These are phyloP conservation scores for Aureobasidium sp. DNA, from an alignment of 2,329 filamentous ascomycete species.

Conservation along the genomic window DNA sequence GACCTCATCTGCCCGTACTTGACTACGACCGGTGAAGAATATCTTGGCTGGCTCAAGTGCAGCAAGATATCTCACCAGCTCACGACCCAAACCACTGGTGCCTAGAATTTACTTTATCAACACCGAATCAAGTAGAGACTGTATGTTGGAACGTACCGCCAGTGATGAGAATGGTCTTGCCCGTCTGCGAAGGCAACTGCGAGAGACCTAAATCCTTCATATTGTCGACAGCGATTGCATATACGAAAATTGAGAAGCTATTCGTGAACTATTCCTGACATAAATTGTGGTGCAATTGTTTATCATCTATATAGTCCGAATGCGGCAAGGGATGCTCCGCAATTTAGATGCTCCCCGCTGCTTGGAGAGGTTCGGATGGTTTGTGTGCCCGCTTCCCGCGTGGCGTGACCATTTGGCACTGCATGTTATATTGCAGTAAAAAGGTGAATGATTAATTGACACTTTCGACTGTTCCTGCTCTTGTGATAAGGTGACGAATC, in stretches of 20 bases:
- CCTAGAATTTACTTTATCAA: conserved; percentile 23
- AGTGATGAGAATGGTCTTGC: conserved; percentile 18
- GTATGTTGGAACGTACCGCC: neutral
- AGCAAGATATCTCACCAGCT: conserved; percentile 37
- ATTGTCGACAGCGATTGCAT: neutral
- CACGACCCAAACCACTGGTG: conserved; percentile 41
- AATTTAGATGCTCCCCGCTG: neutral
- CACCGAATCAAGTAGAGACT: neutral
- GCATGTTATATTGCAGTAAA: neutral
- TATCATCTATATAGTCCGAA: neutral
- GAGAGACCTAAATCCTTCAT: neutral
- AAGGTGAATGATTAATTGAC: neutral
- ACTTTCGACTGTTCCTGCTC: neutral
- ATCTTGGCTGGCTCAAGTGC: conserved; percentile 38
- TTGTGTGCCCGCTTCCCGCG: neutral
- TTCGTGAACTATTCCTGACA: neutral
- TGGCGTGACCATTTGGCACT: neutral
- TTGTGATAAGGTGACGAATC: neutral
- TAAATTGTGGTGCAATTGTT: neutral
- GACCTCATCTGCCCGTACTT: conserved; percentile 33
- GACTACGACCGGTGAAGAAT: conserved; percentile 40
- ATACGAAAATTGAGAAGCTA: neutral
- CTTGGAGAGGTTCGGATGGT: neutral
- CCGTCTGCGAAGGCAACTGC: neutral
- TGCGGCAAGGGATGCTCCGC: neutral